phyloP scores from a whole-genome alignment of 768 basidiomycete species.

The Hypsizygus marmoreus region DNA sequence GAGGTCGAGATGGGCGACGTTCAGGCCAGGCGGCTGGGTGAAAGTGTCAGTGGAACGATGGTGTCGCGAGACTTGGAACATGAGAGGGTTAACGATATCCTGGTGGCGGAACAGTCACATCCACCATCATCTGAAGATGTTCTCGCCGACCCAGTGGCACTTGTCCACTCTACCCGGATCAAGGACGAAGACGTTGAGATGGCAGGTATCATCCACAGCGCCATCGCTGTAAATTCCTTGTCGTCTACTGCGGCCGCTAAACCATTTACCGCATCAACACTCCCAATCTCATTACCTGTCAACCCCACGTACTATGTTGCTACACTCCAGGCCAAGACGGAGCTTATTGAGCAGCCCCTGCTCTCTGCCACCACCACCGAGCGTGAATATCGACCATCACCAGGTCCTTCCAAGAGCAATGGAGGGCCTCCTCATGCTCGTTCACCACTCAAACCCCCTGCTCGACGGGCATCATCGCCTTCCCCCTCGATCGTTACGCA shows the following conservation, averaged over 20 bases:
- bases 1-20: no score
- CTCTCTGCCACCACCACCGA: not conserved
- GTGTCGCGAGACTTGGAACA: no score
- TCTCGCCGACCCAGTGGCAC: not conserved
- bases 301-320: slow-evolving; percentile 1
- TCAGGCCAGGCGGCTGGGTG: no score
- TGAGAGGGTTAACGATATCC: no score
- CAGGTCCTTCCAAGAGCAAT: slow-evolving; percentile 4
- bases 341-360: slow-evolving; percentile 19
- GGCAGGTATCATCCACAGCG: not conserved
- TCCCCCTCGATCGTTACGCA: slow-evolving; percentile 3
- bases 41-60: no score
- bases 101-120: no score
- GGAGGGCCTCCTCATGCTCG: not conserved
- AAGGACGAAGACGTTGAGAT: slow-evolving; percentile 6
- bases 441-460: slow-evolving; percentile 6
- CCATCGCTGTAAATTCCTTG: not conserved
- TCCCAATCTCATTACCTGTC: slow-evolving; percentile 2
- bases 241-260: not conserved
- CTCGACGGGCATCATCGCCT: slow-evolving; percentile 1
- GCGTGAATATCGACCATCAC: not conserved
- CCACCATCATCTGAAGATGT: slow-evolving; percentile 2
- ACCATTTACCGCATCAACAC: not conserved
- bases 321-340: slow-evolving; percentile 19
- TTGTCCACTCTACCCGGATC: not conserved